Evolutionary conservation across 495 filamentous ascomycete species (phyloP), one percentile per base, ranked within the genome.

Genomic region (Neurospora pannonica): DNA sequence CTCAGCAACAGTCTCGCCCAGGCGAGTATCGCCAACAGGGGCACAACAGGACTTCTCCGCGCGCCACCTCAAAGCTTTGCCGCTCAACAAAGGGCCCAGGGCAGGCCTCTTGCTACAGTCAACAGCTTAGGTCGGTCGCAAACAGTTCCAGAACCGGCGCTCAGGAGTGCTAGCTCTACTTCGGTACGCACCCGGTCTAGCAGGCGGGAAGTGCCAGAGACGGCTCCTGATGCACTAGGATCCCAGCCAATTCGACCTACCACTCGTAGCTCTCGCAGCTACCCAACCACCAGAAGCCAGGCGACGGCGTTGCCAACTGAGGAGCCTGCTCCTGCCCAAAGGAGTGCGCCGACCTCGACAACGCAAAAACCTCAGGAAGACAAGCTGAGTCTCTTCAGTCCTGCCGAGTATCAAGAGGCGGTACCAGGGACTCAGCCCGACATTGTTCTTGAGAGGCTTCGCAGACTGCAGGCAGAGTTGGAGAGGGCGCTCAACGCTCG

Each of bases 401-500:
- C 88, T 0, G 75, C 82, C 17, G 89, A 90, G 74, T 82, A 82
- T 39, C 80, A 84, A 46, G 83, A 88, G 73, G 71, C 70, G 6
- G 81, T 90, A 6, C 83, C 85, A 24, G 82, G 81, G 17, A 86
- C 87, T 0, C 82, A 83, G 70, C 88, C 89, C 5, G 87, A 89
- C 69, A 79, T 82, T 21, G 85, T 90, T 11, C 80, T 90, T 6
- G 82, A 84, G 15, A 81, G 86, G 5, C 81, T 89, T 8, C 81
- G 81, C 38, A 82, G 78, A 60, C 79, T 90, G 28, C 86, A 89
- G 73, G 78, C 74, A 2, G 86, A 90, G 74, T 77, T 90, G 38
- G 87, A 88, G 70, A 80, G 86, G n/a, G 87, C 88, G n/a, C 80
- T 89, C 5, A 88, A 89, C 70, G 80, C 85, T 42, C 84, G 86